Evolutionary conservation across 1,139 yeast genomes (phyloP).

Genomic region (Pichia terricola): DNA sequence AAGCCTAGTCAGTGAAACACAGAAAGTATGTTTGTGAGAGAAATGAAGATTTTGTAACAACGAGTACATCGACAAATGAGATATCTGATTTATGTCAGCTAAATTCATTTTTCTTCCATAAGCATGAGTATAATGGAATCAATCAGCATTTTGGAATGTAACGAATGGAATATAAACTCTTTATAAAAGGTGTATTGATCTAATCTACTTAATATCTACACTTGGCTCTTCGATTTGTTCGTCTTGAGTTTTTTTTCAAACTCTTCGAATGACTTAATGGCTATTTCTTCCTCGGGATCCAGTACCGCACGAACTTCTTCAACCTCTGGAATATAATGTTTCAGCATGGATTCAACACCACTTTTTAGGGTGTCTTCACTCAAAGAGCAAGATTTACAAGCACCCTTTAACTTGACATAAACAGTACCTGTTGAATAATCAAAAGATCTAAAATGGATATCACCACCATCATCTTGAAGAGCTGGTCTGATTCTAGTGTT

Average conservation of each 20-base stretch:
- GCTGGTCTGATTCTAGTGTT: constrained; percentile 59
- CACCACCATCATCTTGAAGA: constrained; percentile 77
- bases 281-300: constrained; percentile 51
- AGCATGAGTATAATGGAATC: too few relatives aligned
- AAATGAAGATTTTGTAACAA: too few relatives aligned
- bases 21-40: too few relatives aligned
- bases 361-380: constrained; percentile 69
- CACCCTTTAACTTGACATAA: constrained; percentile 68
- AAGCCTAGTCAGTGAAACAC: too few relatives aligned
- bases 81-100: too few relatives aligned
- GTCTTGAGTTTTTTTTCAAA: constrained; percentile 22
- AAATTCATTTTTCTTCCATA: too few relatives aligned
- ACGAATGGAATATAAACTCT: too few relatives aligned
- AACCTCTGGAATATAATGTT: constrained; percentile 78
- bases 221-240: too few relatives aligned
- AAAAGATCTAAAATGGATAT: constrained; percentile 61
- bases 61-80: too few relatives aligned
- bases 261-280: constrained; percentile 63
- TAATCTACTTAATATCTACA: too few relatives aligned
- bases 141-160: too few relatives aligned
- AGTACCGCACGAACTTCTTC: constrained; percentile 61
- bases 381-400: constrained; percentile 72
- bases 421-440: constrained; percentile 64
- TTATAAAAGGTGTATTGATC: too few relatives aligned
- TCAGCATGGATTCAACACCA: constrained; percentile 79